Conservation (phyloP, 2,329 filamentous ascomycete genomes). For the Aspergillus latus region DNA sequence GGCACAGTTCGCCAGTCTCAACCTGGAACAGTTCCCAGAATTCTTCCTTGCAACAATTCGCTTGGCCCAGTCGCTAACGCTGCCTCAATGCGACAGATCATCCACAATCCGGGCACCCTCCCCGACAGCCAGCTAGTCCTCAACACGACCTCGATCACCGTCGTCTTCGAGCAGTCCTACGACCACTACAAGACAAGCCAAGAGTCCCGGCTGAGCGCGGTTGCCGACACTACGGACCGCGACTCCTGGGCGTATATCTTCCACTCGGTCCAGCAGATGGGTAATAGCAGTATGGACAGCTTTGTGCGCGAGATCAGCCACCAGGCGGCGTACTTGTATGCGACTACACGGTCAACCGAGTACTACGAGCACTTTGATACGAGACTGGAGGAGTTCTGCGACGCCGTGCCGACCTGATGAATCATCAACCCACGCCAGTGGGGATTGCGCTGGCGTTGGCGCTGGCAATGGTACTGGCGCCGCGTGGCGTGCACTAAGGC, state of each 20-base stretch:
- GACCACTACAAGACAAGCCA: slow-evolving; percentile 7
- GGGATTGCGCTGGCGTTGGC: too few relatives aligned
- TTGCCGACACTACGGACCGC: slow-evolving; percentile 1
- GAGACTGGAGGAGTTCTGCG: slow-evolving; percentile 6
- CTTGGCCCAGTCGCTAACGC: background rate
- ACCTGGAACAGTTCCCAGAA: too few relatives aligned
- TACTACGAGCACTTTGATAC: slow-evolving; percentile 19
- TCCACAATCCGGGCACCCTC: slow-evolving; percentile 20
- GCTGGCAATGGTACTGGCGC: too few relatives aligned
- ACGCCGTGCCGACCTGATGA: slow-evolving; percentile 13
- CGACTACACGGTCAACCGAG: slow-evolving; percentile 6
- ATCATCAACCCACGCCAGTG: too few relatives aligned
- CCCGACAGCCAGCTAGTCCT: slow-evolving; percentile 11
- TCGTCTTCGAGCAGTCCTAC: slow-evolving; percentile 18
- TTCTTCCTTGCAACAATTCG: background rate
- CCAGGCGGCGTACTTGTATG: slow-evolving; percentile 15
- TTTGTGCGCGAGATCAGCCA: slow-evolving; percentile 14
- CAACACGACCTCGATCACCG: slow-evolving; percentile 14
- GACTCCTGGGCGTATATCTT: slow-evolving; percentile 14
- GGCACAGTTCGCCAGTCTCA: too few relatives aligned
- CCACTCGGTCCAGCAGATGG: slow-evolving; percentile 14
- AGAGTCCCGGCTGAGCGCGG: background rate
- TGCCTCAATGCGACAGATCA: slow-evolving; percentile 8
- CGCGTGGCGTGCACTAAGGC: too few relatives aligned
- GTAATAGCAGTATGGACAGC: slow-evolving; percentile 2